Evolutionary conservation across 2,329 filamentous ascomycete genomes (phyloP), one percentile per base, ranked within the genome.

Genomic region (Lecanosticta acicola): DNA sequence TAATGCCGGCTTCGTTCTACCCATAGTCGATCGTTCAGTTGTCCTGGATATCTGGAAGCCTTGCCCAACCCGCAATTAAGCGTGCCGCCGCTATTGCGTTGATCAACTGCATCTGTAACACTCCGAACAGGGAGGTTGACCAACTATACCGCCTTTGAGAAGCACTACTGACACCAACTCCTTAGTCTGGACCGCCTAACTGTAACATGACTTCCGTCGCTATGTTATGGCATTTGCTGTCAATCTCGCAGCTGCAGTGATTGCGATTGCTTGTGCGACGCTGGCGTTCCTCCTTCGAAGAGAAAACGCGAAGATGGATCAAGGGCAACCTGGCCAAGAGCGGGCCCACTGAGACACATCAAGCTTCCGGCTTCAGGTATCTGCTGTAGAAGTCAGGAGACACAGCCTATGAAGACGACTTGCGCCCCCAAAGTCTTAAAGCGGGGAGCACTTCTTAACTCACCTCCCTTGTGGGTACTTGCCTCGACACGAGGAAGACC

Each of bases 21-120:
- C 77, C 78, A 0, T 76, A 76, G 11, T 49, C 76, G 65, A 77
- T 78, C 58, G 75, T 79, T 41, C 75, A 78, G 51, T 77, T 77
- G 62, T 77, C 75, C 0, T 79, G 77, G 77, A 79, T 79, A 57
- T 72, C 70, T 41, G 49, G 50, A 4, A 51, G 49, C 21, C 43
- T 60, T 34, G 46, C 57, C 3, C 55, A 58, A n/a, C 56, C 56
- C 14, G 53, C 56, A 7, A 52, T 54, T 14, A 60, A 60, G 44
- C 53, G 58, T 20, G 58, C 58, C 13, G 54, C 53, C 1, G 51
- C 53, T 7, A 57, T 60, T 18, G 58, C 56, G 11, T 18, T 57
- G 11, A 56, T 60, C 50, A 60, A 60, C 41, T 56, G 55, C 34
- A 53, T 57, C n/a, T 54, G 55, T 42, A 55, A 59, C 21, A 54